These are phyloP conservation scores for Solanum sejunctum DNA, from an alignment of 257 asterid species.

Conservation along the genomic window DNA sequence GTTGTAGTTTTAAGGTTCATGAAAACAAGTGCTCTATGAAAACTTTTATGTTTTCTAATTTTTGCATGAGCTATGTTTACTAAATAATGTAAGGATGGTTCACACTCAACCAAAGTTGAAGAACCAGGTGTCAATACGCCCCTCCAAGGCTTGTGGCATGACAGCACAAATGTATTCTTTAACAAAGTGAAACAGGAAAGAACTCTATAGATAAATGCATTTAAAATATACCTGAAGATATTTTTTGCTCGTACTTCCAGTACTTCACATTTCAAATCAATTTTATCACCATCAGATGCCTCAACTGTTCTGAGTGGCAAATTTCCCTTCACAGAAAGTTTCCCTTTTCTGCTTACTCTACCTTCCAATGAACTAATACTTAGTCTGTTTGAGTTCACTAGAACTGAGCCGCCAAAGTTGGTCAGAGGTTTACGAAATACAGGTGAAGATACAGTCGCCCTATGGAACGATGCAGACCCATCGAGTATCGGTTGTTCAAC, in stretches of 20 bases:
- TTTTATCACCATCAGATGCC: constrained; percentile 65
- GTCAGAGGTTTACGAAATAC: constrained; percentile 86
- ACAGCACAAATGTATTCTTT: not conserved
- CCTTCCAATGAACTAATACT: constrained; percentile 85
- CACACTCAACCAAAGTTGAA: not conserved
- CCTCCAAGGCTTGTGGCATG: not conserved
- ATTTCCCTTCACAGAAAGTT: constrained; percentile 77
- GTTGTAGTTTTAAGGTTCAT: not conserved
- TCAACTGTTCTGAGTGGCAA: constrained; percentile 68
- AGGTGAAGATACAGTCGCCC: constrained; percentile 95
- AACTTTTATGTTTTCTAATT: not conserved
- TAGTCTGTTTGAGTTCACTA: constrained; percentile 74
- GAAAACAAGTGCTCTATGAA: not conserved
- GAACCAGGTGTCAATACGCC: not conserved
- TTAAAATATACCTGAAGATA: constrained; percentile 50
- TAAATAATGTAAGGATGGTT: not conserved
- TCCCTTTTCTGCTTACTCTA: constrained; percentile 92
- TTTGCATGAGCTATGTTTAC: not conserved
- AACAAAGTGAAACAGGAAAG: not conserved
- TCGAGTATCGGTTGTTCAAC: constrained; percentile 94
- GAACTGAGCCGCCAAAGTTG: constrained; percentile 88
- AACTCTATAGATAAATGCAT: not conserved
- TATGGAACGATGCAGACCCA: constrained; percentile 94
- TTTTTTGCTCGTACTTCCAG: constrained; percentile 94
- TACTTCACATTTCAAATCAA: constrained; percentile 93